Percentiles rank a stretch among this genome's conserved stretches.
Evolutionary conservation across 2,329 filamentous ascomycete genomes (phyloP).

Genomic region (Aspergillus udagawae): DNA sequence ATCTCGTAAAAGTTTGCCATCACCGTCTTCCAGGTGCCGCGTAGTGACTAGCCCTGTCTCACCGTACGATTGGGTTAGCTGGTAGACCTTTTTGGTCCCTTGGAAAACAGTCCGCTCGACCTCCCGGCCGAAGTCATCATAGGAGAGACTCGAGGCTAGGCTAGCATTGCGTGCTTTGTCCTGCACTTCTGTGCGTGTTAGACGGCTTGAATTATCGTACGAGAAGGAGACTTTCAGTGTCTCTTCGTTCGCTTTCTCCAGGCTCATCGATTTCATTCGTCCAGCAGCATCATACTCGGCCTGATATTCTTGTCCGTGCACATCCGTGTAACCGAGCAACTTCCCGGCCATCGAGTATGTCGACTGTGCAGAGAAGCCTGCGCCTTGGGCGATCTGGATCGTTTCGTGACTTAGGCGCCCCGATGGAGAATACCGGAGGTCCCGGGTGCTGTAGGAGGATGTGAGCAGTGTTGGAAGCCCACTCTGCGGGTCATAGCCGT

Average conservation of each 20-base stretch:
- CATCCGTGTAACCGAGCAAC: slow-evolving; percentile 6
- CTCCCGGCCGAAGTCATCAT: slow-evolving; percentile 5
- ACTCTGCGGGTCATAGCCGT: slow-evolving; percentile 1
- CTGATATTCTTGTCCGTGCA: slow-evolving; percentile 5
- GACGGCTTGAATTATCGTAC: neutral
- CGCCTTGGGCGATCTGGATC: neutral
- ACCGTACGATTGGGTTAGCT: neutral
- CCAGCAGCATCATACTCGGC: slow-evolving; percentile 1
- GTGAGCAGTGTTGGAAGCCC: neutral
- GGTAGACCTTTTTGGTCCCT: neutral
- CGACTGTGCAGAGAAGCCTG: neutral
- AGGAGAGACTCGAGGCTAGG: neutral
- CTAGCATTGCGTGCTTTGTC: neutral
- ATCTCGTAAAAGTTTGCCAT: neutral
- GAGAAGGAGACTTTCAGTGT: neutral
- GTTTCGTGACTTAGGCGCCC: neutral
- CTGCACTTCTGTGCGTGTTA: neutral
- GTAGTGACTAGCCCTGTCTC: neutral
- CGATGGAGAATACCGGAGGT: neutral
- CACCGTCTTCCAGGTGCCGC: neutral
- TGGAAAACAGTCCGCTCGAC: neutral
- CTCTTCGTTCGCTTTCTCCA: no score
- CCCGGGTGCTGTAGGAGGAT: neutral
- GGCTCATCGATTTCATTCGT: neutral
- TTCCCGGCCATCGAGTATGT: slow-evolving; percentile 7